phyloP scores from a whole-genome alignment of 192 early-diverging fungal genomes.

The Coemansia sp. region DNA sequence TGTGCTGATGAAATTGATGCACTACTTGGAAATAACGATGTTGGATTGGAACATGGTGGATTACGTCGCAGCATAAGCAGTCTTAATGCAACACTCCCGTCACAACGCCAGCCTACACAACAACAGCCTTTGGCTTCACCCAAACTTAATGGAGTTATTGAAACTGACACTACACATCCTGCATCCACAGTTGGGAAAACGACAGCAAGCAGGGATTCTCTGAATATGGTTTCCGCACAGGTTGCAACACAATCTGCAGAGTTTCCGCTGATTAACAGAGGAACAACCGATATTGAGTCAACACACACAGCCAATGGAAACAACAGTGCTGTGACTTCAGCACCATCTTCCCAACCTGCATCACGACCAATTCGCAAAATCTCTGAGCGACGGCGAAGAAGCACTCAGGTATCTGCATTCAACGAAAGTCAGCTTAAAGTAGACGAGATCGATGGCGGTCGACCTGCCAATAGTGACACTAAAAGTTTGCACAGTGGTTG shows the following conservation, averaged over 20 bases:
- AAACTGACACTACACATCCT: conserved; percentile 11
- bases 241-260: neutral
- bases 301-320: neutral
- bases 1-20: conserved; percentile 42
- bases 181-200: neutral
- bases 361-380: conserved; percentile 20
- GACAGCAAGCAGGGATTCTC: neutral
- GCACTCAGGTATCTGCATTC: neutral
- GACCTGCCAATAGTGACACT: neutral
- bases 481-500: conserved; percentile 2
- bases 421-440: conserved; percentile 13
- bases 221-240: conserved; percentile 11
- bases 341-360: conserved; percentile 4
- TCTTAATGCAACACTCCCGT: neutral
- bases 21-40: conserved; percentile 8
- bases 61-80: conserved; percentile 4
- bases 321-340: neutral
- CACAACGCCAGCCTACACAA: neutral
- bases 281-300: neutral
- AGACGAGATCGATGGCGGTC: conserved; percentile 17
- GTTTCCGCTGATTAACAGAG: neutral
- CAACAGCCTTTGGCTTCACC: neutral
- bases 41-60: neutral
- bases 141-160: conserved; percentile 23
- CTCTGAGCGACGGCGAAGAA: conserved; percentile 22